phyloP scores from a whole-genome alignment of 495 filamentous ascomycete genomes.

The Penicillium macrosclerotiorum region DNA sequence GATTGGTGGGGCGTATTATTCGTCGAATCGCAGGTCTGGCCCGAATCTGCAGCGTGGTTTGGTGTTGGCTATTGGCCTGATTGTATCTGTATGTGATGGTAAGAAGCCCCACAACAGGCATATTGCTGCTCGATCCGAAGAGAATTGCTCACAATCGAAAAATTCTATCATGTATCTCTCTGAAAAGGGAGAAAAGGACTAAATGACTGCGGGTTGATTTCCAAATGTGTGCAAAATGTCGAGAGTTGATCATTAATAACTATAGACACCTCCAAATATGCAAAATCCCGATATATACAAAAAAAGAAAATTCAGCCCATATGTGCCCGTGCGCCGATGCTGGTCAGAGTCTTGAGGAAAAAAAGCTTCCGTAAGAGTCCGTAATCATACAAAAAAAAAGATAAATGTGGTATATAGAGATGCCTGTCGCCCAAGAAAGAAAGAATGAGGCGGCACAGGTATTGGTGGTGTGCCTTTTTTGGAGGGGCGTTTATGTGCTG shows the following conservation, averaged over 20 bases:
- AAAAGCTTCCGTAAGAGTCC: background rate
- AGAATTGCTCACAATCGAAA: no score
- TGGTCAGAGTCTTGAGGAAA: slow-evolving; percentile 10
- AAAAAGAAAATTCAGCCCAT: background rate
- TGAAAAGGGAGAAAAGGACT: no score
- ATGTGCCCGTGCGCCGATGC: slow-evolving; percentile 20
- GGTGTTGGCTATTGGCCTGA: no score
- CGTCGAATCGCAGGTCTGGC: no score
- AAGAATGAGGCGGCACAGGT: background rate
- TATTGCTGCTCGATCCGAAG: no score
- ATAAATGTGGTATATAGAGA: slow-evolving; percentile 1
- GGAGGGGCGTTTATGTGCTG: background rate
- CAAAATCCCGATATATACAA: slow-evolving; percentile 1
- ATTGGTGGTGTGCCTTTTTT: background rate
- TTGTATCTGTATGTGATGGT: no score
- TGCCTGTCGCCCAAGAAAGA: background rate
- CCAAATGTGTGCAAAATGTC: background rate
- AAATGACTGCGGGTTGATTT: background rate
- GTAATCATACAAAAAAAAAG: slow-evolving; percentile 8
- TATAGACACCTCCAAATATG: slow-evolving; percentile 1
- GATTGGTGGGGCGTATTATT: no score
- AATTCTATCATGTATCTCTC: no score
- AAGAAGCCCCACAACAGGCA: no score
- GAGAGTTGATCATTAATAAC: slow-evolving; percentile 1
- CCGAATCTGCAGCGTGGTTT: no score